These are phyloP conservation scores for Boletus huronensis DNA, from an alignment of 768 basidiomycete species.

Conservation along the genomic window DNA sequence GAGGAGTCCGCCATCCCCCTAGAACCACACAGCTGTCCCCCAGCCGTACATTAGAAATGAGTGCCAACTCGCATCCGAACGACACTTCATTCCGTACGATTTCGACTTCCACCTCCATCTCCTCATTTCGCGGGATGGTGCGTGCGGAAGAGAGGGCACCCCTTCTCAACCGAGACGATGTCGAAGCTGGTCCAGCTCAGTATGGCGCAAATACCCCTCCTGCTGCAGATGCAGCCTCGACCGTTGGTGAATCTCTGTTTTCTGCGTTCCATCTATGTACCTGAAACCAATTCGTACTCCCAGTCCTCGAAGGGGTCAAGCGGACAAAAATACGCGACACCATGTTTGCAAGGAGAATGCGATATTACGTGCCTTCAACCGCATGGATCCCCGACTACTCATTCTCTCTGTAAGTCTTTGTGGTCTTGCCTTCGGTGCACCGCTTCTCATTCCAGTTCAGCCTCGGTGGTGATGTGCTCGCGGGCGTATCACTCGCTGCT, in stretches of 20 bases:
- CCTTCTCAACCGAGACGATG: constrained; percentile 24
- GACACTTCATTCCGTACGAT: constrained; percentile 18
- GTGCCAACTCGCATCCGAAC: background rate
- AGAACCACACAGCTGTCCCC: background rate
- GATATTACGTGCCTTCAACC: constrained; percentile 75
- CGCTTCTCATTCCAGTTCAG: constrained; percentile 29
- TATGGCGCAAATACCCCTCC: constrained; percentile 19
- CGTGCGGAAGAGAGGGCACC: constrained; percentile 21
- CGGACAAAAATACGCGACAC: constrained; percentile 20
- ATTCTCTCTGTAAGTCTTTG: constrained; percentile 51
- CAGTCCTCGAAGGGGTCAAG: constrained; percentile 14
- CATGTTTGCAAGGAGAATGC: constrained; percentile 46
- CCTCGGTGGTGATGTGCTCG: constrained; percentile 69
- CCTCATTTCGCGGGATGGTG: constrained; percentile 25
- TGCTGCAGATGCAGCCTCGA: constrained; percentile 16
- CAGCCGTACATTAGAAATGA: constrained; percentile 11
- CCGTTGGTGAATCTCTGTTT: constrained; percentile 13
- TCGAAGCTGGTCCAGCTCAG: constrained; percentile 24
- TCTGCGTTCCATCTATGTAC: background rate
- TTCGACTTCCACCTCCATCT: constrained; percentile 27
- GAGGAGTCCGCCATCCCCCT: background rate
- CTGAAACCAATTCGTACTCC: background rate
- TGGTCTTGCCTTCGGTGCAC: background rate
- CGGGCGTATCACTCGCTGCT: constrained; percentile 81
- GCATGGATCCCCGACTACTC: constrained; percentile 81